phyloP scores from a whole-genome alignment of 2,329 filamentous ascomycete species.

The Alternaria triticina region DNA sequence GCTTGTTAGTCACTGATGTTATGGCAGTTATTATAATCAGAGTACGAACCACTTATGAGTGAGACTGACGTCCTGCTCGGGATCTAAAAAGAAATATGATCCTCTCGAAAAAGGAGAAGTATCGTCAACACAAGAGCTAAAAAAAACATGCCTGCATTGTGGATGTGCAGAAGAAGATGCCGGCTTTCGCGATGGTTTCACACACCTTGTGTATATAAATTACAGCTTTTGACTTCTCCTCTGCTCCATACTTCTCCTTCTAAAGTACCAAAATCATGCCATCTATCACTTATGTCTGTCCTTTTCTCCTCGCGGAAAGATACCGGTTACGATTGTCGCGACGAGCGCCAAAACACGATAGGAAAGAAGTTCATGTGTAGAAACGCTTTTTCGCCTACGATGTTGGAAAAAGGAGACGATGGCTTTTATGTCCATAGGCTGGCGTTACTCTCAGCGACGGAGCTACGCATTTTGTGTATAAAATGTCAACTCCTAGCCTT shows the following conservation, averaged over 20 bases:
- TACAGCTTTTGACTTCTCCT: not conserved
- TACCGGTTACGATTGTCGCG: not conserved
- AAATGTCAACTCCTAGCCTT: not conserved
- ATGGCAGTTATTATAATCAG: not conserved
- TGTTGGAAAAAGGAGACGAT: not conserved
- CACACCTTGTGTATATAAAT: not conserved
- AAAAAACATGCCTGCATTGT: not conserved
- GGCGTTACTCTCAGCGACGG: too few relatives aligned
- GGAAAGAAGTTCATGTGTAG: not conserved
- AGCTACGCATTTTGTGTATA: not conserved
- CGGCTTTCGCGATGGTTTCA: not conserved
- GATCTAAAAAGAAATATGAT: too few relatives aligned
- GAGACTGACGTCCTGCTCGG: not conserved
- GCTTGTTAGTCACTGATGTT: fast-evolving
- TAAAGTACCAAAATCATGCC: not conserved
- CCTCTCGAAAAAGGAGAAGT: too few relatives aligned
- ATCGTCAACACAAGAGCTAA: too few relatives aligned
- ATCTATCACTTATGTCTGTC: not conserved
- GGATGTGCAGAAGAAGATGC: not conserved
- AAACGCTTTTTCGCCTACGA: not conserved
- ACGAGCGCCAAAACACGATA: not conserved
- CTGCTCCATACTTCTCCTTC: not conserved
- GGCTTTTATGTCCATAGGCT: not conserved
- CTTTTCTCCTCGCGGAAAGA: not conserved
- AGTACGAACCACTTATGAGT: not conserved